A percentile compares a stretch with the other conserved stretches of the same genome.
These are phyloP conservation scores for Vigna angularis DNA, from an alignment of 306 rosid species.

Conservation along the genomic window DNA sequence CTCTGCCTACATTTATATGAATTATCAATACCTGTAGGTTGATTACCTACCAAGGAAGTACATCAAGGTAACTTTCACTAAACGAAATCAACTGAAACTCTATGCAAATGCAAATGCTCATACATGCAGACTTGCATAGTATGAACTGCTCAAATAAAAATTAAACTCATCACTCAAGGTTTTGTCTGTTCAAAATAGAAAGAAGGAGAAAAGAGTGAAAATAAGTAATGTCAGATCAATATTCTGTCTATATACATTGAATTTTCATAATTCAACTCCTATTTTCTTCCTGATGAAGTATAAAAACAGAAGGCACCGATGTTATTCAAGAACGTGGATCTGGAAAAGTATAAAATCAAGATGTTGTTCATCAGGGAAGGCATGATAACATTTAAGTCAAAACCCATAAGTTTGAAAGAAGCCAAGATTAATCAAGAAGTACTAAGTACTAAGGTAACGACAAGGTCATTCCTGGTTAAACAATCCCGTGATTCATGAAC, in stretches of 20 bases:
- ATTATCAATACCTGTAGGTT: not conserved
- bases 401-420: constrained; percentile 3
- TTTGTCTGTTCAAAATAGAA: not conserved
- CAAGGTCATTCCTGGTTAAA: not conserved
- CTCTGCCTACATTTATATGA: not conserved
- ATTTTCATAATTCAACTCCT: not conserved
- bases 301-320: not conserved
- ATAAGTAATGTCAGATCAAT: not conserved
- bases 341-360: not conserved
- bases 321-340: not conserved
- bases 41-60: not conserved
- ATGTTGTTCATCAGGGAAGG: not conserved
- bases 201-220: not conserved
- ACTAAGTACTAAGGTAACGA: not conserved
- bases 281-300: constrained; percentile 4
- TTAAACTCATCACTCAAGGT: not conserved
- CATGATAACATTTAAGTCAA: not conserved
- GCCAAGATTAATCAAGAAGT: not conserved
- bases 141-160: not conserved
- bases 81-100: not conserved
- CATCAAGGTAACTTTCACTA: not conserved
- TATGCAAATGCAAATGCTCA: constrained; percentile 3
- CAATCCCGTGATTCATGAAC: not conserved
- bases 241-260: not conserved
- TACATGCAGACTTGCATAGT: not conserved